phyloP scores from a whole-genome alignment of 768 basidiomycete genomes.

The Lentinula guzmanii region DNA sequence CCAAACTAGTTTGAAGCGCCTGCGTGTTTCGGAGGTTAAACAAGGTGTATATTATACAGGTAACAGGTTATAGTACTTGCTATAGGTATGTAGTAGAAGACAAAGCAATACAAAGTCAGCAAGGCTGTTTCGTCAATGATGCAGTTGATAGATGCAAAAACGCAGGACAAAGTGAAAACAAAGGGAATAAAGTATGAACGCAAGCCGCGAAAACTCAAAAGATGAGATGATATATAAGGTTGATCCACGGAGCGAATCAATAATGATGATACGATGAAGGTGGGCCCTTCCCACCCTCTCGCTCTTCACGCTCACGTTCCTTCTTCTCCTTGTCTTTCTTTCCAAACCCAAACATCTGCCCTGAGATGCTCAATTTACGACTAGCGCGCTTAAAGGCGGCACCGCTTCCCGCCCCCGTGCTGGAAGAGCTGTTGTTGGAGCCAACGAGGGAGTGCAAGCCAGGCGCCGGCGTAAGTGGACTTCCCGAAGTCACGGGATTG shows the following conservation, averaged over 20 bases:
- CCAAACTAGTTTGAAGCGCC: no score
- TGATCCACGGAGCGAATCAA: not conserved
- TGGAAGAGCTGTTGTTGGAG: slow-evolving; percentile 13
- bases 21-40: no score
- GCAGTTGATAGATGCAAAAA: not conserved
- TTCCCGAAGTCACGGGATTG: not conserved
- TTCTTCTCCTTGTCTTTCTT: slow-evolving; percentile 39
- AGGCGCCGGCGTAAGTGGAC: not conserved
- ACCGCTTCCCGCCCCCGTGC: slow-evolving; percentile 15
- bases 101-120: not conserved
- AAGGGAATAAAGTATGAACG: not conserved
- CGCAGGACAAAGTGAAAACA: not conserved
- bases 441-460: not conserved
- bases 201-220: not conserved
- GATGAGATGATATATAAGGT: not conserved
- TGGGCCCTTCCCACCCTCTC: not conserved
- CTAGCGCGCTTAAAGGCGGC: slow-evolving; percentile 34
- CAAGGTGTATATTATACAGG: not conserved
- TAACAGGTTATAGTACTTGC: not conserved
- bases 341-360: slow-evolving; percentile 47
- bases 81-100: not conserved
- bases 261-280: not conserved
- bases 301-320: slow-evolving; percentile 10
- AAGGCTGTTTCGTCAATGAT: not conserved
- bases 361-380: slow-evolving; percentile 65